Base-by-base conservation (phyloP, 2,329 filamentous ascomycete genomes). In the Fonsecaea monophora region DNA sequence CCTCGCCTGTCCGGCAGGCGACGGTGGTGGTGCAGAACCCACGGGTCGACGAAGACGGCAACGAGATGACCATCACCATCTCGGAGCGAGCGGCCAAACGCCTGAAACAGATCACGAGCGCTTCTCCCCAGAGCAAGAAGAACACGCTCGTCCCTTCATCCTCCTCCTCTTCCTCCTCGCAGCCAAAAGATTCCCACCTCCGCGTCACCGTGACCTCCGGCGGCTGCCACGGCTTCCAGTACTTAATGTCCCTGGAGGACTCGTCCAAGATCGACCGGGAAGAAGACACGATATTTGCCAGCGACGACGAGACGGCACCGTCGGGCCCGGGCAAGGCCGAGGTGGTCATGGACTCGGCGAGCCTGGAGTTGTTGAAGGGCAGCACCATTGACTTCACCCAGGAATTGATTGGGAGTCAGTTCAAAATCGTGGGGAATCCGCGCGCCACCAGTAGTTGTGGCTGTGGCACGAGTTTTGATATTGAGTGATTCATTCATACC, bases 221-320 rank as follows among this genome's bases (percentile, higher is more conserved):
- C 70, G 95, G 95, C 64, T 99, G 95, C 78, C 95, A 99, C 79
- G 95, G 95, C 58, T 99, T 99, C 78, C 95, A 99, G 78, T 99
- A 99, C 77, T 82, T 96, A 55, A 97, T 99, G 92, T 92, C 89
- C 15, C 85, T 98, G 3, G 90, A 92, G 58, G 76, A 81, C 18
- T 78, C 78, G 10, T 80, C 80, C 15, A 84, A 87, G 61, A 79
- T 90, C 15, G 83, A 86, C 59, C 76, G 86, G 32, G 89, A 93
- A 67, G 95, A 98, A 74, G 95, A 99, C 76, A 95, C 91, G 0
- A 84, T 98, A 30, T 97, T 98, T 73, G 32, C 50, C n/a, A 53
- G 53, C 34, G 81, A 88, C 13, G 75, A 74, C 10, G 64, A 10
- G 57, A 72, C 10, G 65, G 59, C 35, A 34, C 60, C 68, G 5